Percentiles rank a stretch among this genome's conserved stretches.
Conservation (phyloP, 2,329 filamentous ascomycete species). For the Alternaria conjuncta region DNA sequence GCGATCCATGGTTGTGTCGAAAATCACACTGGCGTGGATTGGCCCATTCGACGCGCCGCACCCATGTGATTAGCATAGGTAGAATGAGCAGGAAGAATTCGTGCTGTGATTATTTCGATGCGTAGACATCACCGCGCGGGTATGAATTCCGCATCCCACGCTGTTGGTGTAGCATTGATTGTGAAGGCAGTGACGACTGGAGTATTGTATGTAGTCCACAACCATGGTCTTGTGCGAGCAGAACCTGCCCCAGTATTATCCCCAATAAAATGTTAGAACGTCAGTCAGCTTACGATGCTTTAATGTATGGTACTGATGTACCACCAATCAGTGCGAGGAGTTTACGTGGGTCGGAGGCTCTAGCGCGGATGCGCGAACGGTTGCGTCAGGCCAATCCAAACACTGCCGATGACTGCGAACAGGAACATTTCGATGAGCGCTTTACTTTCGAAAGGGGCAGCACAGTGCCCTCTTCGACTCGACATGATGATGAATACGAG, state of each 20-base stretch:
- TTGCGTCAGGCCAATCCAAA: not conserved
- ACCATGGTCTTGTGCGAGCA: not conserved
- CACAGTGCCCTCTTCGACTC: not conserved
- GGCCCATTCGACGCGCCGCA: not conserved
- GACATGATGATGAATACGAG: not conserved
- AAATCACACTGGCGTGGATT: not conserved
- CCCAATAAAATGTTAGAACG: not conserved
- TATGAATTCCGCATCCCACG: not conserved
- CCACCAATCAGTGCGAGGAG: not conserved
- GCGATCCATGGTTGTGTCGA: not conserved
- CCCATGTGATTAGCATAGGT: not conserved
- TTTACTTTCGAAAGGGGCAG: not conserved
- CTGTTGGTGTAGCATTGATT: not conserved
- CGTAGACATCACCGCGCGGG: not conserved
- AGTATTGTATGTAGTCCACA: not conserved
- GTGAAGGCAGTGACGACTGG: not conserved
- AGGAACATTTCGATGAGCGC: not conserved
- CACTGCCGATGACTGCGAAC: not conserved
- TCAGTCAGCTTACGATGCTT: not conserved
- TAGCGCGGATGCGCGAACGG: not conserved
- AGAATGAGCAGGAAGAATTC: not conserved
- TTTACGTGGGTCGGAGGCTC: not conserved
- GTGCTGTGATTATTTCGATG: not conserved
- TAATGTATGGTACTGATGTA: not conserved
- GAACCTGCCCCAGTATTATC: not conserved